These are phyloP conservation scores for Alternaria metachromatica DNA, from an alignment of 2,329 filamentous ascomycete species.

Conservation along the genomic window DNA sequence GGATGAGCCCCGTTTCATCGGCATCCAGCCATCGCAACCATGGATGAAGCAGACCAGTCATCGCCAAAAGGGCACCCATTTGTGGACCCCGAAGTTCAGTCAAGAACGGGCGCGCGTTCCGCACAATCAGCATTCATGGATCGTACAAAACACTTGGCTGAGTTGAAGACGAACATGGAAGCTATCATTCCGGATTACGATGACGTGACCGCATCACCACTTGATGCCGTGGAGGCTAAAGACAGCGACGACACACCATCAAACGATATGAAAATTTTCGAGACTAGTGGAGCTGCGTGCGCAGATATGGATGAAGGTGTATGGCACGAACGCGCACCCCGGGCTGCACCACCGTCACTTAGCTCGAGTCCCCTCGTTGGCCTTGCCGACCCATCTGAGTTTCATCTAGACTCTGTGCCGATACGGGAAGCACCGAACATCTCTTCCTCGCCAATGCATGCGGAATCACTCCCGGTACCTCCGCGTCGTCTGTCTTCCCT, in stretches of 20 bases:
- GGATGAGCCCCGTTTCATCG: neutral
- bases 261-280: neutral
- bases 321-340: neutral
- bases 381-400: neutral
- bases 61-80: neutral
- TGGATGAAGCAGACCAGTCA: neutral
- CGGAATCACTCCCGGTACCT: neutral
- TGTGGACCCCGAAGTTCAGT: rapidly evolving
- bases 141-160: neutral
- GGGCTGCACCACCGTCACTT: too few species aligned
- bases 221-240: neutral
- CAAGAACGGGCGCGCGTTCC: neutral
- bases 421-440: neutral
- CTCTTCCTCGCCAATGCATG: neutral
- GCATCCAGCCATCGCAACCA: neutral
- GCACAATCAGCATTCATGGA: neutral
- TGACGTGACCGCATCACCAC: neutral
- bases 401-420: neutral
- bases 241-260: neutral
- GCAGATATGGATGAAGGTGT: neutral
- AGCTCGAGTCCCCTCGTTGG: neutral
- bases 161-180: rapidly evolving
- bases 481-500: neutral
- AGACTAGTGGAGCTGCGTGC: neutral
- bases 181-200: neutral